Evolutionary conservation across 1,284 basidiomycete species (phyloP).

Genomic region (Trichosporon sp.): DNA sequence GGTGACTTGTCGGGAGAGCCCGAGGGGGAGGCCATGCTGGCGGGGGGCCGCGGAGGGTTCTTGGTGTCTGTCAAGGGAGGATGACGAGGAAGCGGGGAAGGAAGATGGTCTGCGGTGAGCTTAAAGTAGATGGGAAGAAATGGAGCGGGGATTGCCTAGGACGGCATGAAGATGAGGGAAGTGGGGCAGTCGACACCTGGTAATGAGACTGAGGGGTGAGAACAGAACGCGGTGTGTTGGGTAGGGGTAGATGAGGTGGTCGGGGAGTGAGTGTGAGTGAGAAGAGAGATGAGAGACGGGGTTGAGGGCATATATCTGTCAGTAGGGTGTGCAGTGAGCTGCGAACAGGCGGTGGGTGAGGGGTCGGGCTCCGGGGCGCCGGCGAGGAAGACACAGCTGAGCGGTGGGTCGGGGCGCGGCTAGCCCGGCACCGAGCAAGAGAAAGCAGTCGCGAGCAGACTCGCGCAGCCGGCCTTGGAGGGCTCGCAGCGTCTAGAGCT

Average conservation of each 20-base stretch:
- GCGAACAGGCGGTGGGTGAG: background rate
- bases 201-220: background rate
- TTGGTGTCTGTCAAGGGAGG: background rate
- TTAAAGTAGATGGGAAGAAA: background rate
- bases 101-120: background rate
- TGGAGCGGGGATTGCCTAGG: background rate
- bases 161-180: slow-evolving; percentile 2
- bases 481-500: background rate
- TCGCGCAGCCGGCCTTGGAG: background rate
- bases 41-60: background rate
- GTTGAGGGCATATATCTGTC: background rate
- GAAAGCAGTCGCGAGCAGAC: background rate
- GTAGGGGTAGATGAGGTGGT: background rate
- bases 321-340: background rate
- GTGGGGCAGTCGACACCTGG: background rate
- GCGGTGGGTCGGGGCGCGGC: background rate
- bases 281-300: background rate
- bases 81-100: slow-evolving; percentile 9
- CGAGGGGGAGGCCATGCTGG: slow-evolving; percentile 1
- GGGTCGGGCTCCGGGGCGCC: background rate
- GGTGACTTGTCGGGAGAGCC: background rate
- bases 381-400: background rate
- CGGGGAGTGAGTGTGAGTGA: slow-evolving; percentile 1
- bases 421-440: background rate
- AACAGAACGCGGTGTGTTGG: background rate